These are phyloP conservation scores for Sporothrix globosa DNA, from an alignment of 2,329 filamentous ascomycete species.

Conservation along the genomic window DNA sequence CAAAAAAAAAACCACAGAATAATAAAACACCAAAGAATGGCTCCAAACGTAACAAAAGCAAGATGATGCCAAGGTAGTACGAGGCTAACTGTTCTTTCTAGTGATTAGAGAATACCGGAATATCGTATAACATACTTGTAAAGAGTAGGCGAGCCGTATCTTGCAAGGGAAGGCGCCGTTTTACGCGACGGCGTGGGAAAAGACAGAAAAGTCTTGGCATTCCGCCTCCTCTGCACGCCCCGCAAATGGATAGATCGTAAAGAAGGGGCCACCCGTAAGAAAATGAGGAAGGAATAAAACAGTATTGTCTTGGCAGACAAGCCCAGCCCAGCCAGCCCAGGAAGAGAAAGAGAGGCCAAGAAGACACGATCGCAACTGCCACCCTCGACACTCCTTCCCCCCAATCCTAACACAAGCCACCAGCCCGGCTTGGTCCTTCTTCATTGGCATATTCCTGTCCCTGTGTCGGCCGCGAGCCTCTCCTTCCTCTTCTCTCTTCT, in stretches of 20 bases:
- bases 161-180: background rate
- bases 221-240: background rate
- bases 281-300: conserved; percentile 27
- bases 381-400: background rate
- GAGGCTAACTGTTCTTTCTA: background rate
- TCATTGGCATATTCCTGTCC: background rate
- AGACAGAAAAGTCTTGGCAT: conserved; percentile 18
- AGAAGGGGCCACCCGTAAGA: conserved; percentile 23
- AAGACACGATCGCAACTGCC: conserved; percentile 23
- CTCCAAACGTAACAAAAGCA: background rate
- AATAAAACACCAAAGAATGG: conserved; percentile 5
- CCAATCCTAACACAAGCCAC: conserved; percentile 17
- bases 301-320: conserved; percentile 26
- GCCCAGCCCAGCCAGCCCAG: background rate
- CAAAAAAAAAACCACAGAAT: background rate
- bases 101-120: background rate
- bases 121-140: background rate
- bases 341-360: background rate
- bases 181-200: background rate
- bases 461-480: background rate
- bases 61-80: conserved; percentile 14
- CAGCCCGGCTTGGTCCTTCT: conserved; percentile 6
- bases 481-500: conserved; percentile 18
- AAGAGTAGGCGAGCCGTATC: background rate
- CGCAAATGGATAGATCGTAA: background rate